Base-by-base conservation (phyloP, 352 stramenopile species). In the Elongisporangium prolatum region DNA sequence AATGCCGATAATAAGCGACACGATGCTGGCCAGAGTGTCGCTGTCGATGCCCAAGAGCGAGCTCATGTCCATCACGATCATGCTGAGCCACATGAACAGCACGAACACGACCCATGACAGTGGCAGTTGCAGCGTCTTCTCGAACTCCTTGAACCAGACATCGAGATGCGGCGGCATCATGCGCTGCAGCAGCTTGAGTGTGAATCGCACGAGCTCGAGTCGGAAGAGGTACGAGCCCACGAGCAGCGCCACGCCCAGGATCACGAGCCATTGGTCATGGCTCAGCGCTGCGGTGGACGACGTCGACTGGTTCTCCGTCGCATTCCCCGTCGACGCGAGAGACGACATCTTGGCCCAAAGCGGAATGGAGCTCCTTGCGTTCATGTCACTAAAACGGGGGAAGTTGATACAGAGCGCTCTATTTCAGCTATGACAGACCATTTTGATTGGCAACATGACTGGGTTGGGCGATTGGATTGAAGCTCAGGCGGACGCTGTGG, bases 61-160 rank as follows among this genome's bases (percentile, higher is more conserved):
- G 24, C 66, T 47, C 24, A 89, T 53, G 61, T 89, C 71, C 74
- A 90, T 91, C 44, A 91, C 72, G 50, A 85, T 87, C 25, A 75
- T 63, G 4, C 66, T 72, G 52, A 91, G 75, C 80, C 84, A 92
- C 18, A 77, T 58, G 16, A 91, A 63, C 22, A 95, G 65, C 25
- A 95, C 70, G 61, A 93, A 93, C 16, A 95, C 77, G 37, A 91
- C 77, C 80, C 83, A 95, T 0, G 85, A 89, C 0, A 95, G 67
- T 48, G 85, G 85, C 28, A 72, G 68, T 55, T 91, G 51, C 21
- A 95, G 66, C 60, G 75, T 87, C 57, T 93, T 92, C 60, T 95
- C 85, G 59, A 95, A 93, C 71, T 95, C 79, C 38, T 85, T 80
- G 51, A 95, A 73, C 77, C 78, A 92, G n/a, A 80, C 72, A 52